Percentiles rank a stretch among this genome's conserved stretches.
Evolutionary conservation across 2,329 filamentous ascomycete species (phyloP).

Genomic region (Aspergillus pseudoglaucus): DNA sequence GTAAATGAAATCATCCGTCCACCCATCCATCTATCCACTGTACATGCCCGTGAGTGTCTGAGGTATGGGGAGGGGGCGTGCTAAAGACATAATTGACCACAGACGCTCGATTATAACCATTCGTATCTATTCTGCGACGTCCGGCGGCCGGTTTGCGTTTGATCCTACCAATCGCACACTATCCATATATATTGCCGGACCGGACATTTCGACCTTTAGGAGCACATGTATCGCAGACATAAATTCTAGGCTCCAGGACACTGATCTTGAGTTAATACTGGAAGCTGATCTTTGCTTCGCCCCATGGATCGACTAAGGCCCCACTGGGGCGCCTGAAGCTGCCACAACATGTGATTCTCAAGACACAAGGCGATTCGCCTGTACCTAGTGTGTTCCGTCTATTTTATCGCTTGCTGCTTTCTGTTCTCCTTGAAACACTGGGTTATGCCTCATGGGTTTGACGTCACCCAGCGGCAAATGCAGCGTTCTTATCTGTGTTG

Average conservation of each 20-base stretch:
- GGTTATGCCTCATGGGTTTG: not conserved
- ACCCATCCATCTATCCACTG: too few species aligned
- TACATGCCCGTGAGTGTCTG: too few species aligned
- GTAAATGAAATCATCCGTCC: too few species aligned
- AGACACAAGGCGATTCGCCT: not conserved
- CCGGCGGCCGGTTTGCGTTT: too few species aligned
- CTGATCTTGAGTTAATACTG: not conserved
- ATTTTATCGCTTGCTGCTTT: not conserved
- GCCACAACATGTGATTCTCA: not conserved
- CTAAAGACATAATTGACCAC: too few species aligned
- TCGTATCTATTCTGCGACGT: too few species aligned
- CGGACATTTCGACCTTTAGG: too few species aligned
- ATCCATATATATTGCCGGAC: too few species aligned
- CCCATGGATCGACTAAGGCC: not conserved
- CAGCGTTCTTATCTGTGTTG: not conserved
- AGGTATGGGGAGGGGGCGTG: too few species aligned
- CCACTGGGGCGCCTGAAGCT: not conserved
- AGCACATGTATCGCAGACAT: not conserved
- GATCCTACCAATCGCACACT: too few species aligned
- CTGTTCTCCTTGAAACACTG: not conserved
- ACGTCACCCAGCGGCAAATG: not conserved
- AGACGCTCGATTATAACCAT: too few species aligned
- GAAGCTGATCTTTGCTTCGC: not conserved
- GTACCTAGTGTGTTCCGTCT: not conserved
- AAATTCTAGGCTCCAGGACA: not conserved